Evolutionary conservation across 2,329 filamentous ascomycete genomes (phyloP), one percentile per base, ranked within the genome.

Genomic region (Fusarium illudens): DNA sequence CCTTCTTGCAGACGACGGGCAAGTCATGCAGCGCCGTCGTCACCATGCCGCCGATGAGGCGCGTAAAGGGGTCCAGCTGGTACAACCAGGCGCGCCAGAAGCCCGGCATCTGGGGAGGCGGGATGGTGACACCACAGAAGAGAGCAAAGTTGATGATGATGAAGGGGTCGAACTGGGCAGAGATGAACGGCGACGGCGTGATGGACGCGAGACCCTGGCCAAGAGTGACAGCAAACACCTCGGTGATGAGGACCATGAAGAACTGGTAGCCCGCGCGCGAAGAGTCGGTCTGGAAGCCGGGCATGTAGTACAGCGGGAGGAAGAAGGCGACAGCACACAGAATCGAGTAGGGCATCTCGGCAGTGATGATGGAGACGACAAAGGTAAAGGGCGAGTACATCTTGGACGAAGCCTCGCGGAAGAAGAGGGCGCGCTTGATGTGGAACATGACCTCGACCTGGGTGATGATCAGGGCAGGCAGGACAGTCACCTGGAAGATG

Each of bases 81-180:
- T 91, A 91, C 86, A 92, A 90, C 80, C 90, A 92, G 58, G 86
- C 86, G 90, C 80, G 96, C 90, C 90, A 92, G 81, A 92, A 92
- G 1, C 84, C 81, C 0, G 90, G 89, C 4, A 92, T 96, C 77
- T 92, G 89, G 0, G 90, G 87, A 39, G 89, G 87, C 0, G 93
- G 91, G 52, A 96, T 92, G 0, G 92, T 91, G 64, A 97, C 93
- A 78, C 93, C 93, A 74, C 92, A 96, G 87, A 97, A 96, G 22
- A 96, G 85, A 1, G 91, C 86, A 75, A 96, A 95, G 61, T 90
- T 89, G 76, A 96, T 92, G 78, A 94, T 90, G 76, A 96, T 82
- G 76, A 94, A 92, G 1, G 94, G 93, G 72, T 96, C 94, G 68
- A 93, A 86, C 70, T 95, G 88, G 13, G 90, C 89, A 0, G 92